These are phyloP conservation scores for Epichloe coenophiala DNA, from an alignment of 2,329 filamentous ascomycete species.

Conservation along the genomic window DNA sequence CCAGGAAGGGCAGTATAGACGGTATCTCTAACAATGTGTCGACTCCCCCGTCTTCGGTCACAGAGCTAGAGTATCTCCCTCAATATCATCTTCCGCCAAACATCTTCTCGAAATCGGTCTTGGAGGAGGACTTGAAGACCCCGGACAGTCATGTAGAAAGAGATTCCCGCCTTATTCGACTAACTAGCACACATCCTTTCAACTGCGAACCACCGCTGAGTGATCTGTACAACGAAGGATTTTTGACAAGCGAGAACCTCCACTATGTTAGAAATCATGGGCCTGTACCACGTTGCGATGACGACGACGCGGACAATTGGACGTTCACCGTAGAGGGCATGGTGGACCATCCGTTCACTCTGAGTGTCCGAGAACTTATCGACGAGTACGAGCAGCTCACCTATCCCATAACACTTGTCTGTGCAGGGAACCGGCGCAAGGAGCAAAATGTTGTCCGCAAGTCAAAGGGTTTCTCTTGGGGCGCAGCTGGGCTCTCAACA, in stretches of 20 bases:
- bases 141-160: conserved; percentile 71
- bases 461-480: conserved; percentile 91
- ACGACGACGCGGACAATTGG: conserved; percentile 65
- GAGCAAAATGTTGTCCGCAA: conserved; percentile 87
- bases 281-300: conserved; percentile 59
- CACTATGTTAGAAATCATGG: conserved; percentile 93
- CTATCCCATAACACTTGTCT: conserved; percentile 78
- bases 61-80: neutral
- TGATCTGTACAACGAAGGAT: conserved; percentile 64
- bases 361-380: conserved; percentile 61
- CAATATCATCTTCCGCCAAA: conserved; percentile 56
- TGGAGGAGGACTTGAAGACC: conserved; percentile 67
- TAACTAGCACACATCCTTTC: conserved; percentile 84
- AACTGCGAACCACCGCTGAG: conserved; percentile 78
- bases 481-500: conserved; percentile 73
- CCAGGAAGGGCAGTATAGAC: conserved; percentile 21
- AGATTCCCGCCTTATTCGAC: conserved; percentile 67
- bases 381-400: conserved; percentile 68
- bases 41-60: neutral
- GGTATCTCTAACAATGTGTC: neutral
- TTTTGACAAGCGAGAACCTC: conserved; percentile 73
- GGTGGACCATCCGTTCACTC: conserved; percentile 60
- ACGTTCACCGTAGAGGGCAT: conserved; percentile 73
- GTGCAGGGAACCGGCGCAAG: conserved; percentile 81
- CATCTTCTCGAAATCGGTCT: conserved; percentile 44